Evolutionary conservation across 2,329 filamentous ascomycete genomes (phyloP), one percentile per base, ranked within the genome.

Genomic region (Malbranchea cinnamomea): DNA sequence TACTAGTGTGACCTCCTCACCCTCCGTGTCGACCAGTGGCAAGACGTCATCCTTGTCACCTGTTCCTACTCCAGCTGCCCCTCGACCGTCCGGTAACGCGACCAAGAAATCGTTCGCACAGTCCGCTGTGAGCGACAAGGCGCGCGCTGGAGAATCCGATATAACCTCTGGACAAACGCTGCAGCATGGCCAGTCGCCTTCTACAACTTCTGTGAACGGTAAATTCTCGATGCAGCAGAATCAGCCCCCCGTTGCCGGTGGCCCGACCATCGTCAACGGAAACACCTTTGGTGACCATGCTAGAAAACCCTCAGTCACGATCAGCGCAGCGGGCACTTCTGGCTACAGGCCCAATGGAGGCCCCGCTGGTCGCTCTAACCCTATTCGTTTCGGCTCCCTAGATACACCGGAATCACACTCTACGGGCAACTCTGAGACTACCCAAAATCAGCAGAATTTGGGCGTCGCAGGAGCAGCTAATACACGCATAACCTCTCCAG

Each of bases 261-360:
- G 63, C 41, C 67, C 74, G 34, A 65, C 66, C 49, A 67, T 67
- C 48, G 57, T 71, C 45, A 89, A 91, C 70, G 81, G 81, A 47
- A 60, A 51, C 40, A 54, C 55, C 35, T 48, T 55, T 28, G 64
- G 65, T 44, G 76, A 83, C 45, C 85, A 95, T 62, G 69, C 66
- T 50, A 74, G 83, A 52, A 93, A 92, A 61, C 74, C 75, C 41
- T 93, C 87, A 11, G 78, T 93, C 48, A 92, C 85, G 47, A 93
- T 94, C 64, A 84, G 73, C 54, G 77, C 83, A 44, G 79, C 80
- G 50, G 81, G 78, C 43, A 71, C 80, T 33, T 79, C 68, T 43
- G 75, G 75, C 49, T 80, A 74, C 53, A 71, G 75, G 37, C 68
- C 77, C 44, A 92, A 91, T 65, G 82, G 82, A 45, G 78, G 73